phyloP scores from a whole-genome alignment of 1,284 basidiomycete species.

The Puccinia horiana region DNA sequence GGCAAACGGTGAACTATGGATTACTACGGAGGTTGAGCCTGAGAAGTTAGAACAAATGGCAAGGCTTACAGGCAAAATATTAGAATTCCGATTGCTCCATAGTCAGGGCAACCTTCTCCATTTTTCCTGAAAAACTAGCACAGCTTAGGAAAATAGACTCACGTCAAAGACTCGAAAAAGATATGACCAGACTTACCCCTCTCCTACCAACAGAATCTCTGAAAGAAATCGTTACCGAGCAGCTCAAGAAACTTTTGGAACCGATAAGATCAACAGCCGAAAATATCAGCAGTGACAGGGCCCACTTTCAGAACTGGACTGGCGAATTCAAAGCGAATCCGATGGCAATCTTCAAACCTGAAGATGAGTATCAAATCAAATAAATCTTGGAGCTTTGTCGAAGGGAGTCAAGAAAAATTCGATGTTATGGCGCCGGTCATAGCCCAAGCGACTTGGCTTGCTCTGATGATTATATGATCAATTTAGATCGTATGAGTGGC shows the following conservation, averaged over 20 bases:
- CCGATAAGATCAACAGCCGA: background rate
- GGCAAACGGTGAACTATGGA: no score
- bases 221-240: background rate
- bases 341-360: constrained; percentile 72
- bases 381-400: constrained; percentile 81
- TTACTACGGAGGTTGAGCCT: no score
- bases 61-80: no score
- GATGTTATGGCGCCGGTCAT: constrained; percentile 86
- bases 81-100: no score
- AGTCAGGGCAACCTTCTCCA: background rate
- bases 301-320: constrained; percentile 62
- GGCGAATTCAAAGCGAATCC: constrained; percentile 62
- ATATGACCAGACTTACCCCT: background rate
- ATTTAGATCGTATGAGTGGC: constrained; percentile 56
- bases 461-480: constrained; percentile 56
- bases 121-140: no score
- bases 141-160: no score
- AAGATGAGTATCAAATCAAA: constrained; percentile 70
- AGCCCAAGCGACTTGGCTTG: constrained; percentile 78
- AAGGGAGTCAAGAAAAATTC: constrained; percentile 70
- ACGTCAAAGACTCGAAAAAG: background rate
- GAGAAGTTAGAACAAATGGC: no score
- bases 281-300: background rate
- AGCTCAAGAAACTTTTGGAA: no score
- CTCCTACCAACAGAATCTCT: background rate